Conservation (phyloP, 78 protist species). For the Dictyostelium firmibasis region DNA sequence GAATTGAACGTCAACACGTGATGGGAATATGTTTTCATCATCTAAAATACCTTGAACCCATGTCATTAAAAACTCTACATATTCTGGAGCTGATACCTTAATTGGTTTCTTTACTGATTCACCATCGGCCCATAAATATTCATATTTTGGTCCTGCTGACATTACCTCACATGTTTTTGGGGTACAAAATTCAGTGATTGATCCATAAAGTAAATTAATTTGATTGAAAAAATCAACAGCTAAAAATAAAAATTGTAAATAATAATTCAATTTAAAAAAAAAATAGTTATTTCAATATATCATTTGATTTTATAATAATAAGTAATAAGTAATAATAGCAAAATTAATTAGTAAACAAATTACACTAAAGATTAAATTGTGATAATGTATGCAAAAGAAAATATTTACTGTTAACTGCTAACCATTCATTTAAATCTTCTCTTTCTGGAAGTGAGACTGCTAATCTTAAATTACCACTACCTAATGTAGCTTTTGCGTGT, state of each 20-base stretch:
- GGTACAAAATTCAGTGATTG: conserved; percentile 98
- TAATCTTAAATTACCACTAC: conserved; percentile 79
- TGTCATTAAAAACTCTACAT: conserved; percentile 95
- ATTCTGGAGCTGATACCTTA: conserved; percentile 95
- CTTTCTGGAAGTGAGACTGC: conserved; percentile 86
- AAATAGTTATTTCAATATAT: neutral
- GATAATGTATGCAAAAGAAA: neutral
- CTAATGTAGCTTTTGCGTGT: conserved; percentile 80
- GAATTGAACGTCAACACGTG: conserved; percentile 88
- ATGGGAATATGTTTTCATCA: conserved; percentile 96
- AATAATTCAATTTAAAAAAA: too few species aligned
- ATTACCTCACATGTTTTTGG: conserved; percentile 94
- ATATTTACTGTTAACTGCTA: conserved; percentile 86
- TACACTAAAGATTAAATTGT: neutral
- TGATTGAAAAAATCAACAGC: conserved; percentile 98
- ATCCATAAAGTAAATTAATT: conserved; percentile 96
- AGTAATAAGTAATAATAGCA: too few species aligned
- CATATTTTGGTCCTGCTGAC: conserved; percentile 96
- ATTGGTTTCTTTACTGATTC: conserved; percentile 91
- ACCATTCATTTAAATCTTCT: conserved; percentile 90
- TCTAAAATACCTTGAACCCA: conserved; percentile 97
- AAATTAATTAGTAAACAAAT: too few species aligned
- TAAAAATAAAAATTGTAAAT: neutral
- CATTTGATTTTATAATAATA: too few species aligned
- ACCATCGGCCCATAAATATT: conserved; percentile 98